Base-by-base conservation (phyloP, 768 basidiomycete genomes). In the Leccinum pellstonianum region DNA sequence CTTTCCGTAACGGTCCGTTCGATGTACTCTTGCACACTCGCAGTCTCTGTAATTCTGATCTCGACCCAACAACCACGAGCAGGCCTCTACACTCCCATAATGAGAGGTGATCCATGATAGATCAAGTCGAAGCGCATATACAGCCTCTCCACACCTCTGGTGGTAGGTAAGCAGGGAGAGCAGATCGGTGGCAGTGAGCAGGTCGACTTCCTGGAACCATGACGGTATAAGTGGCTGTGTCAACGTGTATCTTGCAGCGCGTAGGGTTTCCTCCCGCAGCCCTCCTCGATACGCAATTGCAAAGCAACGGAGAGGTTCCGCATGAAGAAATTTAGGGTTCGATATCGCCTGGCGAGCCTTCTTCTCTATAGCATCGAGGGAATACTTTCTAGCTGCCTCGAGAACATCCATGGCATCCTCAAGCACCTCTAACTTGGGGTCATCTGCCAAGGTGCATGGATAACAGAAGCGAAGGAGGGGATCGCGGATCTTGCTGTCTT, bases 101-200 rank as follows among this genome's bases (percentile, higher is more conserved):
- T 55, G 52, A 21, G 31, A 14, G 38, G 3, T 53, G 47, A 71
- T 66, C 62, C 68, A 65, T 1, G 49, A 55, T 7, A 60, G 48
- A 27, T 65, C 9, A 0, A 8, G 4, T 19, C 35, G 47, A n/a
- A 65, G 38, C 0, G 23, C 47, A n/a, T 57, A 54, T 4, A 59
- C 64, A 7, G 62, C 65, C 1, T 61, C 52, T 1, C 62, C 50
- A 15, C 70, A 71, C 5, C 25, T 19, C n/a, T 33, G 10, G 29
- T 68, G 68, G 33, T 72, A 68, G 12, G 55, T 62, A 19, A 68
- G 56, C 9, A 75, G 51, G 1, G 61, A 47, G 33, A 72, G 66
- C 3, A 75, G 55, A 14, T 66, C 69, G 3, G 60, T 46, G 5
- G 69, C 68, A 7, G 61, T 64, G 35, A 77, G 64, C 49, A 70